Conservation (phyloP, 371 early-diverging fungal species). For the Mortierella sp. region DNA sequence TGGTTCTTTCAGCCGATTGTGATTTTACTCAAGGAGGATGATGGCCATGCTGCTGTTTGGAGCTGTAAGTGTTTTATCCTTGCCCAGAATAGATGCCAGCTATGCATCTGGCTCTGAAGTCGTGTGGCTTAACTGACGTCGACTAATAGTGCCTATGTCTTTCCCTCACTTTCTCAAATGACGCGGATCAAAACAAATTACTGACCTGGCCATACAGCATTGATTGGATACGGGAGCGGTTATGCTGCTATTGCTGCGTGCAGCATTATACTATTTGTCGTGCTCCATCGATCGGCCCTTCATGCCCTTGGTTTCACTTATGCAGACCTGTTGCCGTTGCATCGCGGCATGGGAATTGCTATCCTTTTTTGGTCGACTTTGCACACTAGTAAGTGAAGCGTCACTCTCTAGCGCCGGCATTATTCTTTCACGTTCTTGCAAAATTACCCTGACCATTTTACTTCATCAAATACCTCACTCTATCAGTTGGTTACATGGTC, state of each 20-base stretch:
- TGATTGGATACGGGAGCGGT: constrained; percentile 16
- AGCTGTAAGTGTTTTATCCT: background rate
- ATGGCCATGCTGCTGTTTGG: background rate
- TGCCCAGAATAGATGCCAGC: too few relatives aligned
- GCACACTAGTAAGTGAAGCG: constrained; percentile 9
- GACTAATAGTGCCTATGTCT: background rate
- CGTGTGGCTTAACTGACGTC: too few relatives aligned
- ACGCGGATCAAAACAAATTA: background rate
- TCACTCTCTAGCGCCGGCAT: background rate
- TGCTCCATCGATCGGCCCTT: constrained; percentile 25
- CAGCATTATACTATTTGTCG: constrained; percentile 17
- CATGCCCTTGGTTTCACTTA: constrained; percentile 34
- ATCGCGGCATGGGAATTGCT: constrained; percentile 15
- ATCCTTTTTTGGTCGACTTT: constrained; percentile 17
- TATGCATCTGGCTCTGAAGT: too few relatives aligned
- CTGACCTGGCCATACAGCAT: background rate
- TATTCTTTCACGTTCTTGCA: too few relatives aligned
- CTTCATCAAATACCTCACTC: background rate
- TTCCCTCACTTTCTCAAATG: background rate
- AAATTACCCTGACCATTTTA: background rate
- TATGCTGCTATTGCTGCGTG: constrained; percentile 17
- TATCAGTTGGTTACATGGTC: constrained; percentile 22
- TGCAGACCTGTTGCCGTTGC: constrained; percentile 25
- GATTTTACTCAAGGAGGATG: background rate
- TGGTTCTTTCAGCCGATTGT: constrained; percentile 14